Conservation (phyloP, 371 early-diverging fungal species). For the Massospora cicadina region DNA sequence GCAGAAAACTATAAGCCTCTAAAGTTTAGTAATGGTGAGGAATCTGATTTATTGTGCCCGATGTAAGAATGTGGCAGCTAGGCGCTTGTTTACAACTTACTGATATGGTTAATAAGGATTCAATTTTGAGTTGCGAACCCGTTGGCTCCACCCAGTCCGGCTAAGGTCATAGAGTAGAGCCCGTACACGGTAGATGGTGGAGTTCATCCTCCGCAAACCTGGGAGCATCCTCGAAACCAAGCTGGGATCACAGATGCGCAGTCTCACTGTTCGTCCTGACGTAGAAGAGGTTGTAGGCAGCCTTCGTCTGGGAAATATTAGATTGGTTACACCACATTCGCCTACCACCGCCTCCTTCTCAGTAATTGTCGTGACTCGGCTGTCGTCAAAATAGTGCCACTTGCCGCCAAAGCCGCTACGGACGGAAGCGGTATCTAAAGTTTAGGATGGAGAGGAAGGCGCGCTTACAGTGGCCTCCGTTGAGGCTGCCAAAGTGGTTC, state of each 20-base stretch:
- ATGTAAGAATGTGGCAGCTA: too few species aligned
- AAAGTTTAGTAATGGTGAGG: too few species aligned
- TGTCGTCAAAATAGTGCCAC: constrained; percentile 92
- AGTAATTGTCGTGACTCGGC: constrained; percentile 47
- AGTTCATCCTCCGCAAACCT: too few species aligned
- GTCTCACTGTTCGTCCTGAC: constrained; percentile 13
- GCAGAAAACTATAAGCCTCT: too few species aligned
- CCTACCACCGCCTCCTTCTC: constrained; percentile 42
- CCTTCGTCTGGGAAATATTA: constrained; percentile 7
- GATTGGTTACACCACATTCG: background rate
- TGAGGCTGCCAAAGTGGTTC: constrained; percentile 84
- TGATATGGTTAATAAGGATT: too few species aligned
- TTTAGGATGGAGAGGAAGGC: background rate
- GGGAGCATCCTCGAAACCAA: too few species aligned
- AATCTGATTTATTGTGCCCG: too few species aligned
- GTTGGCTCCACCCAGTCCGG: too few species aligned
- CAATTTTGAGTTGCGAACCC: too few species aligned
- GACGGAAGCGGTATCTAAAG: constrained; percentile 67
- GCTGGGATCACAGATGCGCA: constrained; percentile 9
- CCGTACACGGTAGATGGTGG: too few species aligned
- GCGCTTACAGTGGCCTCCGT: constrained; percentile 66
- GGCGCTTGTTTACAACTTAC: too few species aligned
- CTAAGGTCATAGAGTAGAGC: too few species aligned
- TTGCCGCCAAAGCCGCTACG: constrained; percentile 49
- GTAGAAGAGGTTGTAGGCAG: constrained; percentile 14